These are phyloP conservation scores for Tephrocybe sp. DNA, from an alignment of 768 basidiomycete species.

Conservation along the genomic window DNA sequence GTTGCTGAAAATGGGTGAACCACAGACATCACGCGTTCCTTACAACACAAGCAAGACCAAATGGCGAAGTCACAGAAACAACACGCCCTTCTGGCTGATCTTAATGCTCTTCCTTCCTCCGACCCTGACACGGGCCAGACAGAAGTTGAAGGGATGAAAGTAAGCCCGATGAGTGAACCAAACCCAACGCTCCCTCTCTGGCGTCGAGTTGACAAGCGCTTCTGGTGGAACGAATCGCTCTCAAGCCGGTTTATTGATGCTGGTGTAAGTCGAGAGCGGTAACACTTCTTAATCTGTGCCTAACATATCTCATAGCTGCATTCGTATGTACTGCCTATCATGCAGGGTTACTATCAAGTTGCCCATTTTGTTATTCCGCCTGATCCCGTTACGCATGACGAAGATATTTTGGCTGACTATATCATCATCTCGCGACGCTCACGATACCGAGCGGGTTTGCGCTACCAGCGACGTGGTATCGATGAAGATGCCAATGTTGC, in stretches of 20 bases:
- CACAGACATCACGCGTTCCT: conserved; percentile 81
- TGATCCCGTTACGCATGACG: conserved; percentile 38
- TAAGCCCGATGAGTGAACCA: conserved; percentile 66
- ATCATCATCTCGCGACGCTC: conserved; percentile 83
- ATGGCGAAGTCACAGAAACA: conserved; percentile 54
- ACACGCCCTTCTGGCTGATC: conserved; percentile 56
- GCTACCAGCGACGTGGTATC: conserved; percentile 93
- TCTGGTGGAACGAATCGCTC: conserved; percentile 97
- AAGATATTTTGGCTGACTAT: conserved; percentile 66
- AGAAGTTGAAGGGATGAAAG: conserved; percentile 26
- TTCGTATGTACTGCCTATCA: conserved; percentile 83
- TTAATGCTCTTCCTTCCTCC: conserved; percentile 45
- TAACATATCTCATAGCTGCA: conserved; percentile 52
- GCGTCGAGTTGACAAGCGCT: conserved; percentile 85
- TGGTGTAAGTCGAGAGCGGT: conserved; percentile 52
- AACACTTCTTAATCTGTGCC: neutral
- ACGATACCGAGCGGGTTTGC: conserved; percentile 84
- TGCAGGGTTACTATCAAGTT: conserved; percentile 90
- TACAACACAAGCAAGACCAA: conserved; percentile 77
- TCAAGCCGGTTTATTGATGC: conserved; percentile 82
- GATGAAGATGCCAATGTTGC: conserved; percentile 93
- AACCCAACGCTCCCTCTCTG: conserved; percentile 80
- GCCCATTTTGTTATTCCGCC: conserved; percentile 63
- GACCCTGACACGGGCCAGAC: conserved; percentile 17
- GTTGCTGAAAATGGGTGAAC: neutral